These are phyloP conservation scores for Vitis rotundifolia DNA, from an alignment of 164 flowering plant genomes.

Conservation along the genomic window DNA sequence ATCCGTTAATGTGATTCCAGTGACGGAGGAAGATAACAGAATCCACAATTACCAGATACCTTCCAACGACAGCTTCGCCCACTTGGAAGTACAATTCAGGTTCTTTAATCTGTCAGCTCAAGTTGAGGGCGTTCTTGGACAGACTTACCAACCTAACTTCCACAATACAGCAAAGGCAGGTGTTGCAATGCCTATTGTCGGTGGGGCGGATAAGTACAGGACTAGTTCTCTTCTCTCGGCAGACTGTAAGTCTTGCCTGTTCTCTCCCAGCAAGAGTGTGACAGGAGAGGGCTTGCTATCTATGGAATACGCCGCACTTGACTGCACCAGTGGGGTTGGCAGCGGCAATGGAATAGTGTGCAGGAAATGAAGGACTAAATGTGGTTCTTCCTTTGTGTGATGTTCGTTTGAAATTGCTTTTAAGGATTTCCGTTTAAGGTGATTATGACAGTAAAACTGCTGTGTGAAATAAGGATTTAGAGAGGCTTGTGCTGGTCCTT, in stretches of 20 bases:
- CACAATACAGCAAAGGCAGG: conserved; percentile 19
- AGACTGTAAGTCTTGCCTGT: conserved; percentile 14
- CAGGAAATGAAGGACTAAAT: not conserved
- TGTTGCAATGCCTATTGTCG: conserved; percentile 20
- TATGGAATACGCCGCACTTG: not conserved
- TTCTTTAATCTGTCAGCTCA: conserved; percentile 6
- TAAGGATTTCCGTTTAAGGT: no score
- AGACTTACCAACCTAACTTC: conserved; percentile 23
- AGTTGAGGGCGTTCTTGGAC: conserved; percentile 18
- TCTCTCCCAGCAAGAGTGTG: conserved; percentile 4
- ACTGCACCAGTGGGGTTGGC: conserved; percentile 1
- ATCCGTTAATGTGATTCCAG: conserved; percentile 42
- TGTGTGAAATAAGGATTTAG: no score
- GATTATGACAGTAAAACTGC: no score
- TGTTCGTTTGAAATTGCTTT: no score
- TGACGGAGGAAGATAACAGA: conserved; percentile 42
- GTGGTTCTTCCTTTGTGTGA: no score
- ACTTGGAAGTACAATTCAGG: conserved; percentile 17
- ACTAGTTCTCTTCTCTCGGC: conserved; percentile 13
- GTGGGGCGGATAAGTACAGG: conserved; percentile 21
- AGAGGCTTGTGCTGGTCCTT: no score
- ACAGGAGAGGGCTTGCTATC: not conserved
- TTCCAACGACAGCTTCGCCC: conserved; percentile 12
- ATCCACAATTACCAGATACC: no score
- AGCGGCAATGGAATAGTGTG: conserved; percentile 3